phyloP scores from a whole-genome alignment of 495 filamentous ascomycete genomes.

The Astrothelium subdiscretum region DNA sequence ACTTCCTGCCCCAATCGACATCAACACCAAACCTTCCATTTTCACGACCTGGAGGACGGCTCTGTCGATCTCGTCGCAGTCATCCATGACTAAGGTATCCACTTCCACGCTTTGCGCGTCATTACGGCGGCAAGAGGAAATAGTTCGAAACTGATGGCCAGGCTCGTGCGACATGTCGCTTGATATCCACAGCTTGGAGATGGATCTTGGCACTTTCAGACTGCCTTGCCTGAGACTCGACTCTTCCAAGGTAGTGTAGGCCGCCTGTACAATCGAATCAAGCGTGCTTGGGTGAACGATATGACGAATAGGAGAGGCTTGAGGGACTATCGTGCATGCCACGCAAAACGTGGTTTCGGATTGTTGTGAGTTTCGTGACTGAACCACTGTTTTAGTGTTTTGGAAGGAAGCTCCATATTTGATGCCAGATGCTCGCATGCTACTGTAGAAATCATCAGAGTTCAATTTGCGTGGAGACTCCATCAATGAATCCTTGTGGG shows the following conservation, averaged over 20 bases:
- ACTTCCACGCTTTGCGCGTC: neutral
- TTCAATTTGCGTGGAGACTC: neutral
- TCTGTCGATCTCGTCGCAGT: neutral
- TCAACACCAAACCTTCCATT: neutral
- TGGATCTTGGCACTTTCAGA: neutral
- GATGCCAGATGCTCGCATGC: neutral
- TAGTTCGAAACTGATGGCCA: neutral
- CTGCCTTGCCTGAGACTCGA: neutral
- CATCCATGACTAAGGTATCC: neutral
- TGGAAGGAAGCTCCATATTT: neutral
- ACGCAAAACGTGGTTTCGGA: neutral
- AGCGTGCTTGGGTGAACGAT: slow-evolving; percentile 42
- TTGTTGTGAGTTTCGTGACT: neutral
- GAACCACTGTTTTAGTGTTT: neutral
- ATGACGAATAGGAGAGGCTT: slow-evolving; percentile 16
- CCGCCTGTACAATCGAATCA: slow-evolving; percentile 18
- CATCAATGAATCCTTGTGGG: neutral
- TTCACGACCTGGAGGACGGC: neutral
- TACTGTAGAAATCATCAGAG: neutral
- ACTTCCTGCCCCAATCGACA: neutral
- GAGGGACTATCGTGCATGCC: neutral
- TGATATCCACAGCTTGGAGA: neutral
- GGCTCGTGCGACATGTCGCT: neutral
- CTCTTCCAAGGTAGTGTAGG: neutral
- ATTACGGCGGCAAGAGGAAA: neutral